phyloP scores from a whole-genome alignment of 345 rosid species.

The Bruguiera parviflora region DNA sequence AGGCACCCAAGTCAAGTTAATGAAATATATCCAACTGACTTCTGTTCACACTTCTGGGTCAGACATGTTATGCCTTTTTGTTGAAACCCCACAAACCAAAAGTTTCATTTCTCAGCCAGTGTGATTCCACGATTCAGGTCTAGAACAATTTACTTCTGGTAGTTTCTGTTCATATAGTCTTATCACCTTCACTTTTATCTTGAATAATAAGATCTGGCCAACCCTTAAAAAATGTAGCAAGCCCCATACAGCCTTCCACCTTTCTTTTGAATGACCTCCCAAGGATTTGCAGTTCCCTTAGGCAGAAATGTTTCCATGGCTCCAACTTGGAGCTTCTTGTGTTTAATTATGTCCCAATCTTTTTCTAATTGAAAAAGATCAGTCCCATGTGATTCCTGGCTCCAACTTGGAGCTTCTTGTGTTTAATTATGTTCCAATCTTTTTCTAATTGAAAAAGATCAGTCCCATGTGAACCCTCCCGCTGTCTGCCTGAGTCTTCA shows the following conservation, averaged over 20 bases:
- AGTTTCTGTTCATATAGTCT: conserved; percentile 25
- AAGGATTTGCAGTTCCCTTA: conserved; percentile 33
- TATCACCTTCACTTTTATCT: conserved; percentile 17
- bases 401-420: conserved; percentile 28
- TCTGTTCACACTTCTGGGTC: conserved; percentile 28
- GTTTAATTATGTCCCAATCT: conserved; percentile 33
- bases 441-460: conserved; percentile 21
- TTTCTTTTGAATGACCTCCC: conserved; percentile 39
- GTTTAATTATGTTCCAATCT: conserved; percentile 34
- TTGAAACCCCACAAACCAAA: conserved; percentile 34
- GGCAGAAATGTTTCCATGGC: conserved; percentile 21
- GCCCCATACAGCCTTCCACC: conserved; percentile 36
- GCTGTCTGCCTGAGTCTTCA: conserved; percentile 24
- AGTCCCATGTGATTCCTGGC: conserved; percentile 22
- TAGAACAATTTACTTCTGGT: conserved; percentile 34
- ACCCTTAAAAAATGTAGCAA: conserved; percentile 28
- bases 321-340: conserved; percentile 28
- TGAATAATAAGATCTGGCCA: conserved; percentile 52
- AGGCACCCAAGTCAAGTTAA: conserved; percentile 31
- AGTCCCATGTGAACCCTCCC: conserved; percentile 24
- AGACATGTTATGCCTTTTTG: conserved; percentile 28
- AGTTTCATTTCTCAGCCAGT: conserved; percentile 32
- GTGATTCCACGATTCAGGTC: conserved; percentile 38
- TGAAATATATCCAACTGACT: conserved; percentile 19
- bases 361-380: conserved; percentile 21